These are phyloP conservation scores for Debaryomyces udenii DNA, from an alignment of 1,139 yeast genomes.

Conservation along the genomic window DNA sequence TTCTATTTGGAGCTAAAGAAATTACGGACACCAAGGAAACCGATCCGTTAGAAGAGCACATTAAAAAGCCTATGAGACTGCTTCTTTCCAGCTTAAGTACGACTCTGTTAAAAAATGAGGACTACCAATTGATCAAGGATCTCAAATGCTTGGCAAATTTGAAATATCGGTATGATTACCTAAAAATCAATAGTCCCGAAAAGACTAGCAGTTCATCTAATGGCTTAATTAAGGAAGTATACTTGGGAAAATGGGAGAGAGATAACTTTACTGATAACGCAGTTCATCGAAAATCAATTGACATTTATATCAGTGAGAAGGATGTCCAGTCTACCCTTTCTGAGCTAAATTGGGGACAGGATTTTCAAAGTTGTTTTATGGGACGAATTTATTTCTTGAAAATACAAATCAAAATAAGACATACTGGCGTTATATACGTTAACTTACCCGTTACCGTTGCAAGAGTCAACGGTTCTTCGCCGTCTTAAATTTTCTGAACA, in stretches of 20 bases:
- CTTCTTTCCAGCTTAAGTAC: neutral
- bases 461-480: too few relatives aligned
- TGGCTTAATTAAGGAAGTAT: neutral
- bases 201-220: too few relatives aligned
- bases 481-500: too few relatives aligned
- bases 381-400: neutral
- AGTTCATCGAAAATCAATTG: neutral
- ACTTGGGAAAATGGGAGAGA: neutral
- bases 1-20: neutral
- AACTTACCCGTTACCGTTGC: neutral
- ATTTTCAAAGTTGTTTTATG: neutral
- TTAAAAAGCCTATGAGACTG: neutral
- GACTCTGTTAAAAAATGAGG: neutral
- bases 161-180: neutral
- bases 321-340: neutral
- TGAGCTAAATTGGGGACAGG: neutral
- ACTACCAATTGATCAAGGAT: neutral
- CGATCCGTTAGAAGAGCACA: neutral
- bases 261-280: neutral
- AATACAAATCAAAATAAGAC: neutral
- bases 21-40: neutral
- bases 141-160: neutral
- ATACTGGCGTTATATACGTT: neutral
- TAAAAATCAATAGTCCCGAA: neutral
- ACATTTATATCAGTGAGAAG: neutral